Base-by-base conservation (phyloP, 2,329 filamentous ascomycete species). In the Colletotrichum endophyticum region DNA sequence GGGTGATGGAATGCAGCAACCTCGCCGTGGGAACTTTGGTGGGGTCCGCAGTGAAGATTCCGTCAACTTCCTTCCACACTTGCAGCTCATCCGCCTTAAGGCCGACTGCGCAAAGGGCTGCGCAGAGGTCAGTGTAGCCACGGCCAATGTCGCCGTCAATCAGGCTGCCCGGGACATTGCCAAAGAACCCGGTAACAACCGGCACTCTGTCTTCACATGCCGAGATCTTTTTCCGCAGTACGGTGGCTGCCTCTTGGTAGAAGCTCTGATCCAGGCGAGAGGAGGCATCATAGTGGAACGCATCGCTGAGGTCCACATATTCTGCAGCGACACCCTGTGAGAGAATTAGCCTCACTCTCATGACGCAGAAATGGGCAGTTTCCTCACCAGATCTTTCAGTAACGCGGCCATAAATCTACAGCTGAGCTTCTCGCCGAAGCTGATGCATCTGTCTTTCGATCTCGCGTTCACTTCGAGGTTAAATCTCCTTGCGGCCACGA, bases 1-100 rank as follows among this genome's bases (percentile, higher is more conserved):
- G 97, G 5, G 96, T 98, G 83, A 99, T 98, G 70, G 94, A 93
- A 13, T 93, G 87, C 61, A 99, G 90, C n/a, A 99, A 89, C 63
- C 94, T 91, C n/a, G 97, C 98, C 1, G 96, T 99, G 5, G 96
- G 96, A 34, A 98, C 95, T 86, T 98, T 98, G 81, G 94, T 92
- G 4, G 96, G 96, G 82, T 98, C 96, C 8, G 90, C 90, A 3
- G 91, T 93, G 85, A 98, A 97, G 83, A 99, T 98, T 75, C 96
- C 96, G 84, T 99, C 97, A 8, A 99, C 97, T 84, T 99, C 97
- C 87, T 99, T 99, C 97, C 97, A 99, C 78, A 99, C 95, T 85
- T 99, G 97, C 69, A 99, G 90, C 85, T 99, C 97, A 70, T 94
- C 88, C 1, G 97, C 97, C 80, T 92, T 89, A n/a, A 98, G 88